Percentiles rank a stretch among this genome's conserved stretches.
Conservation (phyloP, 2,329 filamentous ascomycete genomes). For the Purpureocillium lavendulum region DNA sequence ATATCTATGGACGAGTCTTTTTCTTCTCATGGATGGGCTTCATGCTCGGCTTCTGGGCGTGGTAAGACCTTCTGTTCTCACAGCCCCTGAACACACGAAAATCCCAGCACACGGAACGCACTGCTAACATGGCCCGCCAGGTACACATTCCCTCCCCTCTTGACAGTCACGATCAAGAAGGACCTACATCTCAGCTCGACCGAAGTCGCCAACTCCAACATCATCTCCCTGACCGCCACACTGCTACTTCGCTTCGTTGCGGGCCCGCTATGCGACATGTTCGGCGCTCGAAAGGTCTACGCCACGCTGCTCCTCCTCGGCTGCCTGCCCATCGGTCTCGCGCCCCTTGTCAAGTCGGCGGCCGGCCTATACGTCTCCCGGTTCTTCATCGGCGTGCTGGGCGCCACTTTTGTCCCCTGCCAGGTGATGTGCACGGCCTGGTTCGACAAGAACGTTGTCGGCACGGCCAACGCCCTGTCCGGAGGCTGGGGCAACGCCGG, state of each 20-base stretch:
- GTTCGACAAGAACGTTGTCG: slow-evolving; percentile 87
- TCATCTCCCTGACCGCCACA: slow-evolving; percentile 64
- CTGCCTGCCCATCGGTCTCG: slow-evolving; percentile 72
- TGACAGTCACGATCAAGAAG: slow-evolving; percentile 69
- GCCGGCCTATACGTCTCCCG: slow-evolving; percentile 61
- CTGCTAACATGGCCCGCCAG: slow-evolving; percentile 9
- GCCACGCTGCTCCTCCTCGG: slow-evolving; percentile 69
- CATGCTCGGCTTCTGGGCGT: slow-evolving; percentile 82
- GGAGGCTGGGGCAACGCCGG: slow-evolving; percentile 83
- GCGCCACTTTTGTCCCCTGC: slow-evolving; percentile 73
- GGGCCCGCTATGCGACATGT: slow-evolving; percentile 78
- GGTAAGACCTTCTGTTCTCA: slow-evolving; percentile 29
- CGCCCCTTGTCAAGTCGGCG: slow-evolving; percentile 61
- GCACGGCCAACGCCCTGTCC: slow-evolving; percentile 77
- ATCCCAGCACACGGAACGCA: too few relatives aligned
- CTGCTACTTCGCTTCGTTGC: slow-evolving; percentile 69
- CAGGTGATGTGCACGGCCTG: slow-evolving; percentile 91
- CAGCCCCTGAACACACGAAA: too few relatives aligned
- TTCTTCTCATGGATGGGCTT: slow-evolving; percentile 86
- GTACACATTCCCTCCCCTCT: slow-evolving; percentile 80
- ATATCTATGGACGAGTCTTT: slow-evolving; percentile 79
- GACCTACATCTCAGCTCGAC: slow-evolving; percentile 64
- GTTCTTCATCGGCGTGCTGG: slow-evolving; percentile 76
- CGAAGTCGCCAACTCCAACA: slow-evolving; percentile 83
- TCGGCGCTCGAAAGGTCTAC: slow-evolving; percentile 74